Evolutionary conservation across 1,139 yeast genomes (phyloP), one percentile per base, ranked within the genome.

Genomic region (Geotrichum reessii): DNA sequence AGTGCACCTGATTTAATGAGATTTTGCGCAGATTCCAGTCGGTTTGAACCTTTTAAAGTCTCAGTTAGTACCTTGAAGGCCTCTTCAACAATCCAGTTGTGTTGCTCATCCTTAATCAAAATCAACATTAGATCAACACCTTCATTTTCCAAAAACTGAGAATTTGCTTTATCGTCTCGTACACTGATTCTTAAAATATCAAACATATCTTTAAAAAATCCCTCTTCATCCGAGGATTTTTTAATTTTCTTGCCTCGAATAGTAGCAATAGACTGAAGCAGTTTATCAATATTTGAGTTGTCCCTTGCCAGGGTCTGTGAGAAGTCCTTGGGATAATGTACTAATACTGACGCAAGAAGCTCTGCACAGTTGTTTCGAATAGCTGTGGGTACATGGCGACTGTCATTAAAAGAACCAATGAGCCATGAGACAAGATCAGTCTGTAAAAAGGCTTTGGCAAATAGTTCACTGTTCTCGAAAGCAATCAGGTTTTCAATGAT

Each of bases 41-140:
- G 55, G 12, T 47, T 53, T 53, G 62, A 40, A 33, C 69, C 66
- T 12, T 65, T 63, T 1, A 65, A 58, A 1, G 68, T 65, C 47
- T 63, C 63, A 22, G 63, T 65, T n/a, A 72, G 56, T 3, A 68
- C 65, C 22, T 60, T 62, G 22, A 67, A 54, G 1, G 72, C 72
- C 7, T 66, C 65, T 14, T 58, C 56, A 21, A 62, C 58, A 37
- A 67, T 51, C 63, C 65, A 64, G 17, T 22, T 28, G 12, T 25
- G n/a, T 24, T 25, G 19, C 28, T 37, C 17, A 14, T 24, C 54
- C 14, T 42, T 54, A 28, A 68, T 42, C 37, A 72, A 50, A 12
- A 68, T 61, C 14, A 69, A 56, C 63, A 70, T 63, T n/a, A 73
- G 63, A 47, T 72, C 74, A 12, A 69, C 61, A 5, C 76, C 76